Evolutionary conservation across 345 rosid species (phyloP), one percentile per base, ranked within the genome.

Genomic region (Citrus glauca): DNA sequence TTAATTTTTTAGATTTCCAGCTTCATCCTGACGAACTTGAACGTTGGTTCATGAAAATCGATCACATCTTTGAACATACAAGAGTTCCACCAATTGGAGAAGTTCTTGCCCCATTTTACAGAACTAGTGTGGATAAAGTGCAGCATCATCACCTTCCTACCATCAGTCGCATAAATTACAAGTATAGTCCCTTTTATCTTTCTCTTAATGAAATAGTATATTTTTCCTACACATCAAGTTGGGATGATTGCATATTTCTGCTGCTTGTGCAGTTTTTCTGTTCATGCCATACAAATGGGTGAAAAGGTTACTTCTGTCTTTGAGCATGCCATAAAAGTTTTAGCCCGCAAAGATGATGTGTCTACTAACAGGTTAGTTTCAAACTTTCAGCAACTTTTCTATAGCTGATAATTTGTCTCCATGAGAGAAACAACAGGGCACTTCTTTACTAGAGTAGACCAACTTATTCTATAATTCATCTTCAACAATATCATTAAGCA

Each of bases 21-120:
- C 97, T 95, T 62, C 90, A 81, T 76, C 88, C 89, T 0, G 95
- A 94, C 80, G 99, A 96, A 85, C 89, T 96, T 37, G 97, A 92
- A 89, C 97, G 91, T 64, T 96, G 99, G 99, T 96, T 96, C 85
- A 84, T 71, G 35, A 94, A 96, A 85, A 85, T 96, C 37, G 98
- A 94, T 86, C 99, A 96, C 83, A 82, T 96, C 82, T 92, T 91
- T 80, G 93, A 91, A 78, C 99, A 96, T 80, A 89, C 99, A 59
- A 87, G 98, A 73, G 80, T 94, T 84, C 97, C 97, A 7, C 90
- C 74, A 73, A 82, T 83, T 71, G 92, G 93, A 81, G 97, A 95
- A 84, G 90, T 86, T 78, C 92, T 90, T 81, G 81, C 83, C 69
- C 94, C 95, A 59, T 91, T 92, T 81, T 88, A 92, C 90, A 95